phyloP scores from a whole-genome alignment of 805 yeast species.

The Nakazawaea populi region DNA sequence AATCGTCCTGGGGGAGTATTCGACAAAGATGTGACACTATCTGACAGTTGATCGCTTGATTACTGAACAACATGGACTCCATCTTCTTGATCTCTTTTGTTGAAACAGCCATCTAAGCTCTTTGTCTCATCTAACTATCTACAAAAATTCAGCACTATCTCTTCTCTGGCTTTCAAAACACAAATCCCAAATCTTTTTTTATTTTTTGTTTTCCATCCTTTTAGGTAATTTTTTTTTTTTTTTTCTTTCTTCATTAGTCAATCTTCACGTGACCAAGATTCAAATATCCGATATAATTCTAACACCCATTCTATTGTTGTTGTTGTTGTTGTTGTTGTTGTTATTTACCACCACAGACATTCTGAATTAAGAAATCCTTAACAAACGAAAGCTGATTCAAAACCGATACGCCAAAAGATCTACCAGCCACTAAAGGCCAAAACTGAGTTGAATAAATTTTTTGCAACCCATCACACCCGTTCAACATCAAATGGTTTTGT shows the following conservation, averaged over 20 bases:
- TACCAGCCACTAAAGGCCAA: constrained; percentile 64
- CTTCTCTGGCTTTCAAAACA: too few relatives aligned
- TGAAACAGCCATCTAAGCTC: neutral
- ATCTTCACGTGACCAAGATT: constrained; percentile 1
- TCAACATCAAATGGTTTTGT: constrained; percentile 71
- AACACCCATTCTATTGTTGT: too few relatives aligned
- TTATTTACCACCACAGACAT: constrained; percentile 19
- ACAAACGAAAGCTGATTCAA: constrained; percentile 59
- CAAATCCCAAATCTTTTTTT: too few relatives aligned
- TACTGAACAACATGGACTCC: neutral
- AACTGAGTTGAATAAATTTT: constrained; percentile 75
- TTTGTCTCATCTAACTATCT: neutral
- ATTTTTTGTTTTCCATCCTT: too few relatives aligned
- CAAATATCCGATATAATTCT: neutral
- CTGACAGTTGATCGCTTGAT: neutral
- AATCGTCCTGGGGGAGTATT: neutral
- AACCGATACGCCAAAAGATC: constrained; percentile 71
- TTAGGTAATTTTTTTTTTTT: too few relatives aligned
- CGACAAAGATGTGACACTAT: neutral
- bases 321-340: too few relatives aligned
- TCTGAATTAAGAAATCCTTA: constrained; percentile 64
- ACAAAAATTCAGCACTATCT: too few relatives aligned
- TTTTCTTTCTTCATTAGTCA: too few relatives aligned
- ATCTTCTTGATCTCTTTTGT: neutral
- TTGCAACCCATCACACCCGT: constrained; percentile 88